Base-by-base conservation (phyloP, 805 yeast species). In the Wickerhamia fluorescens region DNA sequence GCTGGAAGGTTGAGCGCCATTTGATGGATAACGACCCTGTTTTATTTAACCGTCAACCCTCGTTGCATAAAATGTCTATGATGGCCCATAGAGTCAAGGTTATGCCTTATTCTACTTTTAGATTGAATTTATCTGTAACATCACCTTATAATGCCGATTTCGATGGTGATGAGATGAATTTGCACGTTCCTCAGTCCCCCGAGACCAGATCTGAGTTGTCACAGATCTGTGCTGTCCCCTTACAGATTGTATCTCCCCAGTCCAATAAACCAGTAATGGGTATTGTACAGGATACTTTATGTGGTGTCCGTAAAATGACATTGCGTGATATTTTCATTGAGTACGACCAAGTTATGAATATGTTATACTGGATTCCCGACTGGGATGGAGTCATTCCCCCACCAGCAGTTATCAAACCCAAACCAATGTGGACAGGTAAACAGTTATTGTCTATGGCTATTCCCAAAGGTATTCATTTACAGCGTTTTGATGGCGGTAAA, bases 101-200 rank as follows among this genome's bases (percentile, higher is more conserved):
- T 26, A 87, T 92, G 95, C 99, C 99, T 8, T 92, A 87, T 54
- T 88, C 97, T 5, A 92, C 99, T 0, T 92, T 92, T 70, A 75
- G 99, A 65, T 70, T 92, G 65, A 92, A 92, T 53, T 68, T 92
- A 54, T 92, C 97, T 15, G 98, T 92, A 25, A 92, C 98, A 0
- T 86, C 97, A 12, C 99, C 99, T n/a, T 92, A 92, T 61, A 92
- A 92, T 64, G 99, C 99, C 25, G 99, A 92, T 80, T 92, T 92
- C 68, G 99, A 92, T 67, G 99, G 99, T 71, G 99, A 92, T 61
- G 99, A 92, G 65, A 92, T 92, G 99, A 92, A 92, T 62, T 80
- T 92, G 65, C 99, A 92, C 52, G 98, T 89, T 44, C 98, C 99
- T 3, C 99, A 92, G 57, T 83, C 96, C 6, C 95, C 88, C 41